Evolutionary conservation across 192 early-diverging fungal species (phyloP).

Genomic region (Podila minutissima): DNA sequence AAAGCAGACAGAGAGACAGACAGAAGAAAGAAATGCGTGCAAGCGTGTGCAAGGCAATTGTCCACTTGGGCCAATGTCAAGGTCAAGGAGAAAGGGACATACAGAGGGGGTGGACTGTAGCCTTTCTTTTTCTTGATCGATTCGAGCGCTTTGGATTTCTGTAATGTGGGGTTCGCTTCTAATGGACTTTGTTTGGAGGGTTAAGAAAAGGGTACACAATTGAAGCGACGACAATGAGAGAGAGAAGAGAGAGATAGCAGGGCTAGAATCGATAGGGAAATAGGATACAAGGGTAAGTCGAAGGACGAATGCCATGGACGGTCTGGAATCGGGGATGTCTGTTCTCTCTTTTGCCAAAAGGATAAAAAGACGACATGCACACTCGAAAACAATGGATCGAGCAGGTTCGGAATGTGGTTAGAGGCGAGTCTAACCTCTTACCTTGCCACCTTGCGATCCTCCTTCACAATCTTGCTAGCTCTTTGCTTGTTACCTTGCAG

Average conservation of each 20-base stretch:
- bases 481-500: background rate
- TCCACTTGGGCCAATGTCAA: background rate
- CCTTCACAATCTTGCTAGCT: background rate
- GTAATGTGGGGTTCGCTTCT: no score
- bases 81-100: no score
- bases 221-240: background rate
- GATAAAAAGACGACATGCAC: background rate
- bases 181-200: no score
- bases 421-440: background rate
- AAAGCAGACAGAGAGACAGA: background rate
- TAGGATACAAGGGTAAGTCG: background rate
- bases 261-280: background rate
- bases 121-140: background rate
- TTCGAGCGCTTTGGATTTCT: no score
- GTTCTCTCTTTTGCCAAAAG: background rate
- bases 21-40: background rate
- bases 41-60: background rate
- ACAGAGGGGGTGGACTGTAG: background rate
- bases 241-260: conserved; percentile 2
- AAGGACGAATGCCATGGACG: background rate
- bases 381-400: background rate
- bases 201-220: no score
- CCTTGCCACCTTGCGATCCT: background rate
- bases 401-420: conserved; percentile 4
- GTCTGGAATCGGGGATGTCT: background rate